A percentile compares a stretch with the other conserved stretches of the same genome.
Evolutionary conservation across 331 rosid species (phyloP).

Genomic region (Dryas integrifolia): DNA sequence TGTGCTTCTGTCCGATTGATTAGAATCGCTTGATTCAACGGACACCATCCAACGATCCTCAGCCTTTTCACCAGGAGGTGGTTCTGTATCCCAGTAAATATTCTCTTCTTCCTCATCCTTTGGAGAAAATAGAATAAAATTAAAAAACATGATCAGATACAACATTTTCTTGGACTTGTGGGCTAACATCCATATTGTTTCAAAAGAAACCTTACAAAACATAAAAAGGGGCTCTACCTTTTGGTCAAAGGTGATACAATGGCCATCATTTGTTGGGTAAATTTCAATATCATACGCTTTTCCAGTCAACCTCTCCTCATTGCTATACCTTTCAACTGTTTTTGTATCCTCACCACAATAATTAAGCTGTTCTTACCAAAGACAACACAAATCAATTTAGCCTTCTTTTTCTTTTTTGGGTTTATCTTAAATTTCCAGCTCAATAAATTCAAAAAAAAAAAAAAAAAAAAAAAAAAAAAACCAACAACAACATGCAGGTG

Average conservation of each 20-base stretch:
- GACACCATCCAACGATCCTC: constrained; percentile 18
- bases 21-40: constrained; percentile 48
- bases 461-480: background rate
- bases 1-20: constrained; percentile 47
- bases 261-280: constrained; percentile 35
- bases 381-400: background rate
- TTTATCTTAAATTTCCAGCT: background rate
- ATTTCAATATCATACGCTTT: constrained; percentile 6
- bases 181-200: background rate
- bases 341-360: constrained; percentile 33
- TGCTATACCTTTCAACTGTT: constrained; percentile 23
- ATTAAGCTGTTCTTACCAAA: constrained; percentile 38
- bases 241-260: constrained; percentile 21
- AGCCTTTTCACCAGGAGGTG: constrained; percentile 14
- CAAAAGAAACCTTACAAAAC: background rate
- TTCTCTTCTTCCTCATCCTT: constrained; percentile 38
- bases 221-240: constrained; percentile 32
- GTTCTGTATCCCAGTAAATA: constrained; percentile 16
- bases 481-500: background rate
- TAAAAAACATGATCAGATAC: background rate
- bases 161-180: too few species aligned
- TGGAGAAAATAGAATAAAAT: background rate
- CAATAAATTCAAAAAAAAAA: background rate
- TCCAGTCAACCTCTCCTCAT: constrained; percentile 31
- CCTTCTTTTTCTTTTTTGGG: background rate